phyloP scores from a whole-genome alignment of 2,329 filamentous ascomycete species.

The Alternaria burnsii region DNA sequence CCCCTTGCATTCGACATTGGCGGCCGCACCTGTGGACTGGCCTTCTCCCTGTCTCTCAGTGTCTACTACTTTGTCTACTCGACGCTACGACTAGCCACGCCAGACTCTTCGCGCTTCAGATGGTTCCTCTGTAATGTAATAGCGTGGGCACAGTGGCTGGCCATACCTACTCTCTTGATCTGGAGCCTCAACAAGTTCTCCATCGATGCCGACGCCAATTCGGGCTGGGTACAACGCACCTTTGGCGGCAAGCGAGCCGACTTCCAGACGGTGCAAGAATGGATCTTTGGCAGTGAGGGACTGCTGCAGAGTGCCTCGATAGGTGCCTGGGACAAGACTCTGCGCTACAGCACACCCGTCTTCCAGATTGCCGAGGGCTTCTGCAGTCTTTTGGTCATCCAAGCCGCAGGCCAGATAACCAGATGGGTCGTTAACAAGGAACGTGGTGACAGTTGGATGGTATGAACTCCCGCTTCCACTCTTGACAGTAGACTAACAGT shows the following conservation, averaged over 20 bases:
- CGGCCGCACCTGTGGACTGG: constrained; percentile 90
- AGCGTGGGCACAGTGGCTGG: constrained; percentile 81
- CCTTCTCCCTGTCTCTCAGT: constrained; percentile 89
- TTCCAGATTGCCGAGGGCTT: constrained; percentile 97
- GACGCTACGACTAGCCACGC: constrained; percentile 78
- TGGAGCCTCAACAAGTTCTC: constrained; percentile 97
- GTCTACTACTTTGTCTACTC: constrained; percentile 92
- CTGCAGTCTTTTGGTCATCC: constrained; percentile 94
- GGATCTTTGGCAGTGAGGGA: constrained; percentile 87
- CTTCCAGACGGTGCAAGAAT: constrained; percentile 76
- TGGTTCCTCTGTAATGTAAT: constrained; percentile 74
- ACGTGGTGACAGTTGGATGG: constrained; percentile 95
- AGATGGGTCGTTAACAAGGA: constrained; percentile 93
- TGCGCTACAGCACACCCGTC: constrained; percentile 90
- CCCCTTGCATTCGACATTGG: constrained; percentile 98
- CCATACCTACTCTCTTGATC: constrained; percentile 86
- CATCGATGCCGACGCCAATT: constrained; percentile 76
- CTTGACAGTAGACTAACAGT: constrained; percentile 45
- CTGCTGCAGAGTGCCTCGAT: constrained; percentile 81
- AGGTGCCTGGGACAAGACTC: constrained; percentile 85
- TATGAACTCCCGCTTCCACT: constrained; percentile 57
- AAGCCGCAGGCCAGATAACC: constrained; percentile 92
- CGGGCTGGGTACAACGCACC: constrained; percentile 82
- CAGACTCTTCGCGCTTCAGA: constrained; percentile 78
- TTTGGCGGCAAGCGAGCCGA: constrained; percentile 71